A percentile compares a stretch with the other conserved stretches of the same genome.
Conservation (phyloP, 306 rosid genomes). For the Mimosa pudica region DNA sequence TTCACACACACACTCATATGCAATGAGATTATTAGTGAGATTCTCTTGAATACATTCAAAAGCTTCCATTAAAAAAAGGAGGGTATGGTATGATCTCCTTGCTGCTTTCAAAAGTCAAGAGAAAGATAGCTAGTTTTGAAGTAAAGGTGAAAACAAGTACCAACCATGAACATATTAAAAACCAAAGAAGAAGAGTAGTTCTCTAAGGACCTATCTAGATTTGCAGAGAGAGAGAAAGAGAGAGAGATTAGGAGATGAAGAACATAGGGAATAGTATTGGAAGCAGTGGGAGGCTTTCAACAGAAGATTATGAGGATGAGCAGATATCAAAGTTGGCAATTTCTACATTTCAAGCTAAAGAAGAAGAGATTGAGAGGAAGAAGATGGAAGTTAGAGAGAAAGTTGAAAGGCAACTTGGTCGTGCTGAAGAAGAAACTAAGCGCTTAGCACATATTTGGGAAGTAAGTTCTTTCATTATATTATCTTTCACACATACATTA, state of each 20-base stretch:
- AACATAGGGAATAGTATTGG: slow-evolving; percentile 60
- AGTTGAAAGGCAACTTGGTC: slow-evolving; percentile 77
- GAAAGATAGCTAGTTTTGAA: slow-evolving; percentile 50
- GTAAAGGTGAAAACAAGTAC: slow-evolving; percentile 55
- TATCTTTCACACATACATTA: neutral
- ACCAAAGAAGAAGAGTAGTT: slow-evolving; percentile 8
- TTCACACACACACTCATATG: neutral
- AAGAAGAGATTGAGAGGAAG: slow-evolving; percentile 90
- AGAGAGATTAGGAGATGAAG: slow-evolving; percentile 48
- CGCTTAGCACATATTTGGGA: slow-evolving; percentile 90
- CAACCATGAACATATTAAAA: slow-evolving; percentile 9
- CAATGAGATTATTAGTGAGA: neutral
- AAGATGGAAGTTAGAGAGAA: slow-evolving; percentile 84
- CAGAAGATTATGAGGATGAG: slow-evolving; percentile 61
- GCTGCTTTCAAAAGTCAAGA: slow-evolving; percentile 51
- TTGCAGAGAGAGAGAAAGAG: slow-evolving; percentile 13
- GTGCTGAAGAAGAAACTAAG: slow-evolving; percentile 85
- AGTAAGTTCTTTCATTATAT: slow-evolving; percentile 47
- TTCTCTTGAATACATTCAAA: slow-evolving; percentile 22
- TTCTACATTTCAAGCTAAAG: slow-evolving; percentile 69
- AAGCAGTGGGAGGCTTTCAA: slow-evolving; percentile 60
- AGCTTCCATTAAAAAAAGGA: slow-evolving; percentile 5
- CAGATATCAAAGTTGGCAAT: slow-evolving; percentile 63
- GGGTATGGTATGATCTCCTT: slow-evolving; percentile 11
- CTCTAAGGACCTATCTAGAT: neutral